Conservation (phyloP, 73 alveolate species). For the Blepharisma japonicum region DNA sequence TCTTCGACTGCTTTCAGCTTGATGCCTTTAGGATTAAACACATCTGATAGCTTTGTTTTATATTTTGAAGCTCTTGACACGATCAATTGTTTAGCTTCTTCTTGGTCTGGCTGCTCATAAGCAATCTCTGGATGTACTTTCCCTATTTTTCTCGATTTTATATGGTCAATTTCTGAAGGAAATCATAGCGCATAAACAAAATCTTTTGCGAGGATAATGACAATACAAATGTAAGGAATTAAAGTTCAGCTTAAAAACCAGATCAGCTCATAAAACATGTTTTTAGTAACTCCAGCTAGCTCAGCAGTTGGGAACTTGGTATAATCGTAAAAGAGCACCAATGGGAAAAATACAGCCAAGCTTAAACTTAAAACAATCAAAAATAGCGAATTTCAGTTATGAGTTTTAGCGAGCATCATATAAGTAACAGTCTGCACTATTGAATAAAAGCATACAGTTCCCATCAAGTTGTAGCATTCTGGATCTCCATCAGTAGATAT, state of each 20-base stretch:
- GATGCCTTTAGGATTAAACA: conserved; percentile 3
- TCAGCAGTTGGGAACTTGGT: background rate
- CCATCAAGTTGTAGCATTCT: background rate
- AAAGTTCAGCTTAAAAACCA: background rate
- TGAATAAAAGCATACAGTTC: background rate
- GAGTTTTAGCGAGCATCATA: background rate
- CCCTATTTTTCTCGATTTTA: background rate
- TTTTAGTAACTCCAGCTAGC: background rate
- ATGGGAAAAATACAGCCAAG: background rate
- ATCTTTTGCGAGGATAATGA: background rate
- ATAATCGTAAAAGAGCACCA: background rate
- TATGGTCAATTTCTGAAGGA: conserved; percentile 3
- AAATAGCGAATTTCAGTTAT: background rate
- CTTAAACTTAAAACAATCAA: background rate
- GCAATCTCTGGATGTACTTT: background rate
- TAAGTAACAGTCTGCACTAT: conserved; percentile 4
- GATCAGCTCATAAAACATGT: background rate
- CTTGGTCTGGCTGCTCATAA: background rate
- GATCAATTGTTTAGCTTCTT: background rate
- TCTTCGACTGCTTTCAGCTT: background rate
- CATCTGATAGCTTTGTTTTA: background rate
- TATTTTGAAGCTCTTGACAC: background rate
- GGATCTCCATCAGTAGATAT: conserved; percentile 16
- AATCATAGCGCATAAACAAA: background rate
- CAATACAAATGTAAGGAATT: background rate